Evolutionary conservation across 371 early-diverging fungal species (phyloP), one percentile per base, ranked within the genome.

Genomic region (Nematocida parisii): DNA sequence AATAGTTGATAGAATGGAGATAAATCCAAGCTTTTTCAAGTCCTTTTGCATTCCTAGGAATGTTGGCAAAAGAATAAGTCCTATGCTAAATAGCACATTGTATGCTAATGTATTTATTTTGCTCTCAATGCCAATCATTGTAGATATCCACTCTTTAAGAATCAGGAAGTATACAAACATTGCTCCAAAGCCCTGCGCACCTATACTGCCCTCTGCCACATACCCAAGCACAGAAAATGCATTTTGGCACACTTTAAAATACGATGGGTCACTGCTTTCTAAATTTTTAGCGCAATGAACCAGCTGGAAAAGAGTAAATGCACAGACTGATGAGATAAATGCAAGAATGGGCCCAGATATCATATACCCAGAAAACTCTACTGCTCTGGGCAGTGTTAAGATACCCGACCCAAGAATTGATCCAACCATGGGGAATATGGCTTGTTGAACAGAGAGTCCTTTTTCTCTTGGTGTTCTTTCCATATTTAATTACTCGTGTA

Each of bases 351-450:
- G 52, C 46, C 61, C 72, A 2, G 81, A 72, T 39, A 61, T 15
- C 52, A 71, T 6, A 64, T 84, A 85, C 67, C 87, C 87, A 4
- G 85, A 62, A 20, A 67, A 40, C 18, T 82, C 80, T 27, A 87
- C 84, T 45, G 85, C 75, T 54, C 15, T 13, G 0, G 85, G 85
- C 58, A 87, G 75, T 24, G 82, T 82, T 18, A 83, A 62, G 3
- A 85, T 83, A 42, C 87, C 87, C 6, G 83, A 73, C 6, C 87
- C 87, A 66, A 87, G 72, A 66, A 84, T 84, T 27, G 87, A 83
- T 22, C 81, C 75, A 24, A 85, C 56, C 83, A 87, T 71, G 15
- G 82, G 62, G 57, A 83, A 64, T 46, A 61, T 73, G 0, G 85
- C 84, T 33, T 82, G 56, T 20, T 45, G 54, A 20, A 67, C 60